Evolutionary conservation across 202 grass and related monocot genomes (phyloP).

Genomic region (Schoenoplectus triqueter): DNA sequence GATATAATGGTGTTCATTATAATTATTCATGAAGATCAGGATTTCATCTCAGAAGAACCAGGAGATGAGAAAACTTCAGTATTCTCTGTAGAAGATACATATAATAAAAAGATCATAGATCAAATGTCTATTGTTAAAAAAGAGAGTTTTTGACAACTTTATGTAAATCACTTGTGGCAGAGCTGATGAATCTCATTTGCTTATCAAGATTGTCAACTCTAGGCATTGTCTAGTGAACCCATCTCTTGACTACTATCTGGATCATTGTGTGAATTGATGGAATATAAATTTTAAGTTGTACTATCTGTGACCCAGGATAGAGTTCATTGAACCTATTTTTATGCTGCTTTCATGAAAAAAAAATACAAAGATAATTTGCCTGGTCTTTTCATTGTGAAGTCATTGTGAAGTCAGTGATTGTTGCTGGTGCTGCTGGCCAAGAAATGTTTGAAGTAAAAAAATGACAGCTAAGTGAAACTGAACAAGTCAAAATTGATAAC

Average conservation of each 20-base stretch:
- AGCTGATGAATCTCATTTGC: background rate
- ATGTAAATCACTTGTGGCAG: background rate
- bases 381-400: background rate
- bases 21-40: too few relatives aligned
- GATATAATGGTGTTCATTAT: too few relatives aligned
- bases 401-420: background rate
- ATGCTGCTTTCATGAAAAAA: background rate
- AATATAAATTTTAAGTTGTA: background rate
- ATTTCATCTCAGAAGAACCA: too few relatives aligned
- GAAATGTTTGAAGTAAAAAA: too few relatives aligned
- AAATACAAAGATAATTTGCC: background rate
- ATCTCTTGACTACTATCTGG: background rate
- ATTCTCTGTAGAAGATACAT: too few relatives aligned
- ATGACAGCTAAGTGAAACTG: too few relatives aligned
- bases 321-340: background rate
- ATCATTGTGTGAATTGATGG: background rate
- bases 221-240: background rate
- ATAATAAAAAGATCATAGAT: too few relatives aligned
- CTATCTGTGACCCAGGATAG: background rate
- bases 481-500: too few relatives aligned
- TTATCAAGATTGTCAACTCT: background rate
- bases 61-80: too few relatives aligned
- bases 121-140: background rate
- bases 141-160: background rate
- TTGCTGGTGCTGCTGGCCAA: background rate